Evolutionary conservation across 805 yeast genomes (phyloP).

Genomic region (Ogataea angusta): DNA sequence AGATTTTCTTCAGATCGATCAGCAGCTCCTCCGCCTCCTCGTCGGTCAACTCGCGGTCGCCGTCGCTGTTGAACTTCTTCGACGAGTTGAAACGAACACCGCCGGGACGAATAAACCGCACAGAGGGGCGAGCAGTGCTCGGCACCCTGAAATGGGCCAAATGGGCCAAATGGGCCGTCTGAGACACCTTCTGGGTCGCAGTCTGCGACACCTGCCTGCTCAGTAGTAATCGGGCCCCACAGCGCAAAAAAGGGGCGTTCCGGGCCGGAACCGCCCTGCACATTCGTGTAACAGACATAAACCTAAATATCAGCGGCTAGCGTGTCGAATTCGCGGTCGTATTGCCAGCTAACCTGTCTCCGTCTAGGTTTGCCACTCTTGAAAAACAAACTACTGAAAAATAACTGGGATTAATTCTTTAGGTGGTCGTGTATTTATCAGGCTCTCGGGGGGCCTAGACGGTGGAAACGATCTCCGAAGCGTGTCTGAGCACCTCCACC

Average conservation of each 20-base stretch:
- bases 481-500: constrained; percentile 89
- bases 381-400: not conserved
- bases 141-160: not conserved
- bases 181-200: no score
- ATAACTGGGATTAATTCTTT: not conserved
- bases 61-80: constrained; percentile 23
- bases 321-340: not conserved
- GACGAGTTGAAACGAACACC: constrained; percentile 18
- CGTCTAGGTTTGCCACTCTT: constrained; percentile 4
- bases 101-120: not conserved
- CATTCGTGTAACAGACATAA: not conserved
- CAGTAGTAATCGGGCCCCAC: not conserved
- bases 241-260: constrained; percentile 1
- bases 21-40: constrained; percentile 28
- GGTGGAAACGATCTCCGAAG: constrained; percentile 83
- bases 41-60: constrained; percentile 27
- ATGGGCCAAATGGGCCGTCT: not conserved
- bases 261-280: not conserved
- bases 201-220: not conserved
- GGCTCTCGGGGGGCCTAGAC: constrained; percentile 36
- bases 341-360: not conserved
- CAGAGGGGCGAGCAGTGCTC: not conserved
- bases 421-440: constrained; percentile 2
- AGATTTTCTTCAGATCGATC: constrained; percentile 24
- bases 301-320: not conserved